phyloP scores from a whole-genome alignment of 2,329 filamentous ascomycete species.

The Aspergillus pseudoviridinutans region DNA sequence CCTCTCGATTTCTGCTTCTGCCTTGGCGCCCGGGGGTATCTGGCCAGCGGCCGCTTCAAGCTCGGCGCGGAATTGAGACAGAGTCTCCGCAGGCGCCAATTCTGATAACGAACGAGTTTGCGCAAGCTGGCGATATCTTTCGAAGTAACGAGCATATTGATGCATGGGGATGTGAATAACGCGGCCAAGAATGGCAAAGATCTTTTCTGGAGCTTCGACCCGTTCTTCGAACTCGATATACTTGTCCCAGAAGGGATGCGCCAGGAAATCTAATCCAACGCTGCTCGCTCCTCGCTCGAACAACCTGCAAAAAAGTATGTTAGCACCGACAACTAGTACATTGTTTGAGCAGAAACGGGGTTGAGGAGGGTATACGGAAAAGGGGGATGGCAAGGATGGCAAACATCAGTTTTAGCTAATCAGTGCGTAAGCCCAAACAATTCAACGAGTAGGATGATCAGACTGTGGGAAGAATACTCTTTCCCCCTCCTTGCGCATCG shows the following conservation, averaged over 20 bases:
- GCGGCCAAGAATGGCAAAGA: constrained; percentile 77
- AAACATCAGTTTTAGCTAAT: constrained; percentile 40
- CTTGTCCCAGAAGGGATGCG: constrained; percentile 98
- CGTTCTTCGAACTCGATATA: constrained; percentile 97
- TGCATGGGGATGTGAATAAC: constrained; percentile 90
- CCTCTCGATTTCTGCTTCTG: constrained; percentile 75
- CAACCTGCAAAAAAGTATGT: constrained; percentile 56
- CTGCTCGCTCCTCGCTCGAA: constrained; percentile 84
- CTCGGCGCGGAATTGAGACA: constrained; percentile 67
- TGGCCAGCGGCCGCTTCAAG: constrained; percentile 55
- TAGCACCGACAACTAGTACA: constrained; percentile 31
- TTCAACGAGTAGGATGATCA: constrained; percentile 36
- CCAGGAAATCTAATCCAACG: constrained; percentile 88
- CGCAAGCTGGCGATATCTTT: constrained; percentile 76
- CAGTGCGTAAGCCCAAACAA: constrained; percentile 36
- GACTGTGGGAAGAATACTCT: constrained; percentile 21
- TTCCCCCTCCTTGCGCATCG: constrained; percentile 28
- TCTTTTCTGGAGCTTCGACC: constrained; percentile 74
- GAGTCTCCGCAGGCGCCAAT: constrained; percentile 63
- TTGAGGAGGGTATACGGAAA: constrained; percentile 28
- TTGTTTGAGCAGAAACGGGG: constrained; percentile 20
- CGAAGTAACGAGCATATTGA: constrained; percentile 91
- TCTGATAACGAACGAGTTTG: constrained; percentile 69
- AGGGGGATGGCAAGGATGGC: constrained; percentile 45
- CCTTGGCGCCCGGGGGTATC: constrained; percentile 45